Evolutionary conservation across 768 basidiomycete genomes (phyloP), one percentile per base, ranked within the genome.

Genomic region (Xerocomellus intermedius): DNA sequence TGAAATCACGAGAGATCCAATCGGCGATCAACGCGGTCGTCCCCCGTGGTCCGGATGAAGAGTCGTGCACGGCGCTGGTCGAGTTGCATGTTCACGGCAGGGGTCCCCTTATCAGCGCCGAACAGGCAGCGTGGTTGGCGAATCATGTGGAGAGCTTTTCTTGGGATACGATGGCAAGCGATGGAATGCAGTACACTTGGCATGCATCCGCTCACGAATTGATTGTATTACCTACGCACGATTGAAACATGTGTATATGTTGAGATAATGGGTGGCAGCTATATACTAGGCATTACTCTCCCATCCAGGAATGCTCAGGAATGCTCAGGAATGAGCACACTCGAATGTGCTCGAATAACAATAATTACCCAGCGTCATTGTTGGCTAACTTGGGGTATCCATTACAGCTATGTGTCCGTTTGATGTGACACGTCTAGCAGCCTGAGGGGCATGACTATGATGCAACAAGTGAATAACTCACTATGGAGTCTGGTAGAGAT

Each of bases 151-250:
- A 50, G 5, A 50, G 2, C 9, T 57, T 57, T 10, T n/a, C 32
- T 45, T 57, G 56, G 56, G n/a, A 57, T 12, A 57, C 56, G 2
- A 26, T 24, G 16, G n/a, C 42, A 9, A n/a, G 36, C 8, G 43
- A 58, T 37, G 56, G 55, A 5, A 39, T 30, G 24, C 42, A 10
- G 24, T 57, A 57, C 22, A 36, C 21, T 28, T 58, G 56, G 56
- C 21, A 45, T 36, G 10, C 24, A n/a, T 19, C 21, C 8, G 32
- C 39, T 48, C 45, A 35, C 5, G 41, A 37, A 36, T 35, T 56
- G 54, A 22, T 21, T 7, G 42, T 48, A 3, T 19, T 36, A 21
- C 45, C 39, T 24, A 32, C 12, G 21, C 19, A 36, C n/a, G 24
- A 28, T 21, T 48, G 43, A 36, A 4, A 26, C 0, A 7, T 30